Base-by-base conservation (phyloP, 108 stramenopile species). In the Cyclostephanos invisitatus region DNA sequence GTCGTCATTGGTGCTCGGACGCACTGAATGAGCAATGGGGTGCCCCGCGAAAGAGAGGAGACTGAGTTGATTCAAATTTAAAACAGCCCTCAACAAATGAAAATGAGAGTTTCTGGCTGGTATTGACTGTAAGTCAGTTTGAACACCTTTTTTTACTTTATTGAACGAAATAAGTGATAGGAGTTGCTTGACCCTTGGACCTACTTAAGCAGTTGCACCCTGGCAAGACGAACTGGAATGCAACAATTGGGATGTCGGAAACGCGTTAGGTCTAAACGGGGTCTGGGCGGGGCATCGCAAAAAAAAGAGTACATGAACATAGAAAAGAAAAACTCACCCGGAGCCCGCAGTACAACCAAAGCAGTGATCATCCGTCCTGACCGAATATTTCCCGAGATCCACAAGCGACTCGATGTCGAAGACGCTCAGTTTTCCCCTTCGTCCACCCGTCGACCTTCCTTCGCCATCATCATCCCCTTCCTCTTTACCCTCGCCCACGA, bases 261-360 rank as follows among this genome's bases (percentile, higher is more conserved):
- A 63, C 38, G 40, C 8, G 11, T 11, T 11, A 40, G 10, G 40
- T 8, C 40, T 8, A 40, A 40, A 11, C 40, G 40, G 4, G 40
- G 40, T n/a, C n/a, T n/a, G 10, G 40, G 40, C 7, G 40, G 40
- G 40, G 40, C 32, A 32, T 32, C 4, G 32, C 32, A 4, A 32
- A 63, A 20, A 42, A n/a, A n/a, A n/a, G n/a, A n/a, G n/a, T n/a
- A n/a, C n/a, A n/a, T 25, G 37, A 14, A 20, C 95, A 92, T 73
- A 83, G 8, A 7, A 17, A 28, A 57, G 10, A 57, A 57, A 8
- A 28, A 57, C 86, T 38, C 84, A 89, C 44, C 96, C 96, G 75
- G 86, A 90, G 28, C 98, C 98, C 1, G 97, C 97, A 6, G 98
- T 99, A 68, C 98, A 99, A 5, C 97, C 98, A 82, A 95, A 99